Percentiles rank a stretch among this genome's conserved stretches.
Evolutionary conservation across 2,329 filamentous ascomycete genomes (phyloP).

Genomic region (Stemphylium vesicarium): DNA sequence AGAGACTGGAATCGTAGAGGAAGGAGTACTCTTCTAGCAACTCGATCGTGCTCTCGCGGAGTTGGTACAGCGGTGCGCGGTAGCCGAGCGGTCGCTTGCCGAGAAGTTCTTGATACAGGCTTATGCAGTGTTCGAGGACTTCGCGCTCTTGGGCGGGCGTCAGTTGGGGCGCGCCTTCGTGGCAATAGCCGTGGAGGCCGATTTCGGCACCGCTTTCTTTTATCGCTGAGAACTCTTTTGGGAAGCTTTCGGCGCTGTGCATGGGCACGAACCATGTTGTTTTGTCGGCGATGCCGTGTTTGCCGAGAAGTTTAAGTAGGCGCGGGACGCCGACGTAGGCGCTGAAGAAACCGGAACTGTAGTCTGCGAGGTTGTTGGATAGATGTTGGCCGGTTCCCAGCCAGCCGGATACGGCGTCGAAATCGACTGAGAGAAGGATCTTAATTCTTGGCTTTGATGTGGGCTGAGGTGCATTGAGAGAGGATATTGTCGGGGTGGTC

Average conservation of each 20-base stretch:
- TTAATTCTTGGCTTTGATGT: slow-evolving; percentile 44
- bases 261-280: slow-evolving; percentile 68
- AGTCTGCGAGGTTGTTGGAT: slow-evolving; percentile 63
- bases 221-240: slow-evolving; percentile 57
- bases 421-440: slow-evolving; percentile 55
- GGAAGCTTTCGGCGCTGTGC: slow-evolving; percentile 65
- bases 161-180: slow-evolving; percentile 56
- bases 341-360: slow-evolving; percentile 62
- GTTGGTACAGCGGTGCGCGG: slow-evolving; percentile 60
- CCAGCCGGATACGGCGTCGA: slow-evolving; percentile 67
- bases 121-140: slow-evolving; percentile 57
- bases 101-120: slow-evolving; percentile 51
- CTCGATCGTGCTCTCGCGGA: slow-evolving; percentile 57
- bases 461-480: background rate
- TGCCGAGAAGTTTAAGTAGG: slow-evolving; percentile 61
- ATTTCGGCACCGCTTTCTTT: slow-evolving; percentile 62
- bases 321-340: slow-evolving; percentile 64
- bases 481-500: background rate
- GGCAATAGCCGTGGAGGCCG: slow-evolving; percentile 58
- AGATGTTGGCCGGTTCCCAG: slow-evolving; percentile 62
- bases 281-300: slow-evolving; percentile 58
- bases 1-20: slow-evolving; percentile 59
- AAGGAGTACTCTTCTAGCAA: slow-evolving; percentile 58
- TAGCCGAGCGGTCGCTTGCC: slow-evolving; percentile 58
- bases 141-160: slow-evolving; percentile 58